Evolutionary conservation across 2,329 filamentous ascomycete genomes (phyloP).

Genomic region (Colletotrichum spinosum): DNA sequence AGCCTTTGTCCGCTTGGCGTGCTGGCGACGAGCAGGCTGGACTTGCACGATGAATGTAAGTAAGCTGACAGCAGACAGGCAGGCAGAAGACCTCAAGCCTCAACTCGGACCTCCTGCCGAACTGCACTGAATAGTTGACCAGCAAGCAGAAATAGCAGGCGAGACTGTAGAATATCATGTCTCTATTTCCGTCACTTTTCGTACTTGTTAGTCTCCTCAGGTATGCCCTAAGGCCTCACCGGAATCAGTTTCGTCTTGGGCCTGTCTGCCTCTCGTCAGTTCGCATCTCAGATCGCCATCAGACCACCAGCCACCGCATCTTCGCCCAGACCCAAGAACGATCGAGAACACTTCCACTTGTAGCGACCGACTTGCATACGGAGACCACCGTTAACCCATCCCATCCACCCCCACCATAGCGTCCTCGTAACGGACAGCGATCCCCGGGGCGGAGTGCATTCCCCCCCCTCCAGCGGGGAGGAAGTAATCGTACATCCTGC

Average conservation of each 20-base stretch:
- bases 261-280: background rate
- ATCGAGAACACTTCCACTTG: constrained; percentile 22
- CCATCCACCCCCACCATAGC: background rate
- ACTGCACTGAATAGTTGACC: no score
- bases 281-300: constrained; percentile 22
- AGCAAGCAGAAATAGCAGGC: no score
- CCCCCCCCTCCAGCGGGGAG: no score
- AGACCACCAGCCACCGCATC: constrained; percentile 12
- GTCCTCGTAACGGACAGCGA: constrained; percentile 5
- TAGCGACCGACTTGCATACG: background rate
- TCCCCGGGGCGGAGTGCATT: no score
- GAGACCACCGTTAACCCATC: constrained; percentile 4
- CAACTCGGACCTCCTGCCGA: no score
- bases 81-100: no score
- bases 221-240: no score
- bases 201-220: accelerated
- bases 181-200: constrained; percentile 1
- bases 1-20: no score
- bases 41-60: background rate
- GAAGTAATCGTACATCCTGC: no score
- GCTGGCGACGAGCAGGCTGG: no score
- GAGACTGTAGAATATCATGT: constrained; percentile 1
- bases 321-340: constrained; percentile 14
- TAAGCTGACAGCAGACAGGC: background rate
- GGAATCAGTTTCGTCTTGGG: no score